A percentile compares a stretch with the other conserved stretches of the same genome.
Conservation (phyloP, 352 stramenopile genomes). For the Phytopythium mirpurense region DNA sequence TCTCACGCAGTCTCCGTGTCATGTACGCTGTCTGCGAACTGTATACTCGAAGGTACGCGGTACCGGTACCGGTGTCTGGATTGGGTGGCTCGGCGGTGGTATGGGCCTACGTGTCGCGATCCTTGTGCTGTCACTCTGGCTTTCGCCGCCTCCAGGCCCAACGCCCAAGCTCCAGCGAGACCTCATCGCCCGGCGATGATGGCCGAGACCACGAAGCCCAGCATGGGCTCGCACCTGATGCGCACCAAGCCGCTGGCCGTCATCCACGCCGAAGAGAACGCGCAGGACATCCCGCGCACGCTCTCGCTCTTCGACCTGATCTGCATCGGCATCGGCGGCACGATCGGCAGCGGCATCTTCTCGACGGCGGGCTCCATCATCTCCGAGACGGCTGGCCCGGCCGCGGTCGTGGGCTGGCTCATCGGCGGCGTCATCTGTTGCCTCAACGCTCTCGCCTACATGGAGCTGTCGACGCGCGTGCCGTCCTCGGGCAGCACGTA, state of each 20-base stretch:
- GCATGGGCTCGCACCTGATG: slow-evolving; percentile 37
- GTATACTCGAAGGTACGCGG: no score
- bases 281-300: slow-evolving; percentile 36
- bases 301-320: slow-evolving; percentile 82
- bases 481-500: slow-evolving; percentile 89
- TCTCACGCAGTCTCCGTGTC: neutral
- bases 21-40: no score
- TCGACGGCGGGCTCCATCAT: slow-evolving; percentile 65
- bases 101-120: neutral
- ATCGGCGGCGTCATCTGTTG: slow-evolving; percentile 71
- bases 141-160: neutral
- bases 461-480: slow-evolving; percentile 77
- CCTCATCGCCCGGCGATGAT: no score
- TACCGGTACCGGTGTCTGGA: neutral
- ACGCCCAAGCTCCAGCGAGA: neutral
- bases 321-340: slow-evolving; percentile 85
- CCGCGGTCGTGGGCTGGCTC: slow-evolving; percentile 65
- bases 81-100: neutral
- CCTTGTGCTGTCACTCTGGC: neutral
- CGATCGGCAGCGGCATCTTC: slow-evolving; percentile 87
- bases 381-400: slow-evolving; percentile 58
- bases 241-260: slow-evolving; percentile 51
- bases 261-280: slow-evolving; percentile 49
- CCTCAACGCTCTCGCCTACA: slow-evolving; percentile 78
- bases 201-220: neutral